Evolutionary conservation across 441 rosid species (phyloP).

Genomic region (Daphne laureola): DNA sequence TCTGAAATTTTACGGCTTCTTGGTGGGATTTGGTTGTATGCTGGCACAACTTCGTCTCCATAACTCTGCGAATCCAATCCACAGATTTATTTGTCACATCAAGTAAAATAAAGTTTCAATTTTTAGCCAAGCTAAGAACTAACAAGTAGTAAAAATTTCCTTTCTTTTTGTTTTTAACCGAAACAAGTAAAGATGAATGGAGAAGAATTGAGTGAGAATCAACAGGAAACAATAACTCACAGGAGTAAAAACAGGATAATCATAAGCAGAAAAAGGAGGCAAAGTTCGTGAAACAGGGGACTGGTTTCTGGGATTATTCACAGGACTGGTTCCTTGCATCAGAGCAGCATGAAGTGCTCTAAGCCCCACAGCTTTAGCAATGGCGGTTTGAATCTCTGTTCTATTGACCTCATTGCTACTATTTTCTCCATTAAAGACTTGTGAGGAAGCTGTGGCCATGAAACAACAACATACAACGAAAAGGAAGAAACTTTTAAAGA

Average conservation of each 20-base stretch:
- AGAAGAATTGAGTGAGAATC: neutral
- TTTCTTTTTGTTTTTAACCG: too few relatives aligned
- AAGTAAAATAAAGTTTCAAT: too few relatives aligned
- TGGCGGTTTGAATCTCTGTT: conserved; percentile 68
- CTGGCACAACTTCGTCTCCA: conserved; percentile 53
- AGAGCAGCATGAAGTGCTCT: conserved; percentile 82
- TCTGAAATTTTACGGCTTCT: conserved; percentile 49
- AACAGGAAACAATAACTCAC: too few relatives aligned
- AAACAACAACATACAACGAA: conserved; percentile 24
- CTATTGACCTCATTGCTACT: conserved; percentile 31
- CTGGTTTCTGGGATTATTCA: conserved; percentile 32
- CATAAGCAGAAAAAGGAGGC: conserved; percentile 68
- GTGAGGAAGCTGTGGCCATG: conserved; percentile 52
- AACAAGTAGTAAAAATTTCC: too few relatives aligned
- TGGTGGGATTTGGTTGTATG: conserved; percentile 28
- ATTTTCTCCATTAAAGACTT: conserved; percentile 25
- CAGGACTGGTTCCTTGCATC: conserved; percentile 58
- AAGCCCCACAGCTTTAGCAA: conserved; percentile 76
- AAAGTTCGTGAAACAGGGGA: conserved; percentile 57
- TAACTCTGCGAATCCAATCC: conserved; percentile 50
- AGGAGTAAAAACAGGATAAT: conserved; percentile 92
- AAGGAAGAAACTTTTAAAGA: neutral
- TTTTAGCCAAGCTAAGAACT: neutral
- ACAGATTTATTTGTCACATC: conserved; percentile 1
- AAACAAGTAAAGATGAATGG: too few relatives aligned